Conservation (phyloP, 106 monocot species). For the Phalaenopsis aphrodite region DNA sequence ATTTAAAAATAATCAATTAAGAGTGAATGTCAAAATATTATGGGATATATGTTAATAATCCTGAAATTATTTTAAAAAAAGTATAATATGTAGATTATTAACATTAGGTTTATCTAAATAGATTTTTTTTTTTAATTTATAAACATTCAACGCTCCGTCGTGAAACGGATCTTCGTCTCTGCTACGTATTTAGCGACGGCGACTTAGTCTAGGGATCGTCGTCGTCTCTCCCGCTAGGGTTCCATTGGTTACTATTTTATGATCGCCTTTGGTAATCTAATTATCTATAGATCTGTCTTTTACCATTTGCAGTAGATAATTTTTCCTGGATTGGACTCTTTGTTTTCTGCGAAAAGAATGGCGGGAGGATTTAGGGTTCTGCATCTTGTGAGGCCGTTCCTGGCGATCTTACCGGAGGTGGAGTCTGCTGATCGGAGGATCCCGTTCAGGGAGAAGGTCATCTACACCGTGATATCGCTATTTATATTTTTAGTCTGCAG, state of each 20-base stretch:
- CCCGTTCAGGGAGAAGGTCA: slow-evolving; percentile 18
- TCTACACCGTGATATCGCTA: slow-evolving; percentile 16
- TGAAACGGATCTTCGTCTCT: too few relatives aligned
- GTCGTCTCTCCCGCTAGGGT: background rate
- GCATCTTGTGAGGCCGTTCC: slow-evolving; percentile 16
- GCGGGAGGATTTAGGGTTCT: slow-evolving; percentile 14
- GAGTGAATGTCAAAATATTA: too few relatives aligned
- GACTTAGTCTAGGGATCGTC: background rate
- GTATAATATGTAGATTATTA: too few relatives aligned
- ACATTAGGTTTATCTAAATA: too few relatives aligned
- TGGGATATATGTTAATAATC: too few relatives aligned
- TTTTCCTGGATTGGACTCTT: background rate
- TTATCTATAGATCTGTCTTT: background rate
- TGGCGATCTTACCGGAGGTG: slow-evolving; percentile 18
- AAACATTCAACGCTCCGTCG: too few relatives aligned
- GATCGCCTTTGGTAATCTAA: background rate
- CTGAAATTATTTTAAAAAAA: too few relatives aligned
- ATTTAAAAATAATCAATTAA: too few relatives aligned
- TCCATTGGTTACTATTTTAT: background rate
- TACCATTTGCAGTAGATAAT: background rate
- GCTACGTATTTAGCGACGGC: too few relatives aligned
- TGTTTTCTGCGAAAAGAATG: slow-evolving; percentile 1
- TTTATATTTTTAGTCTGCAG: slow-evolving; percentile 16
- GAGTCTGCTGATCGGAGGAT: slow-evolving; percentile 15
- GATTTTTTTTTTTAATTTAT: too few relatives aligned